Base-by-base conservation (phyloP, 495 filamentous ascomycete species). In the Cladorrhinum samala region DNA sequence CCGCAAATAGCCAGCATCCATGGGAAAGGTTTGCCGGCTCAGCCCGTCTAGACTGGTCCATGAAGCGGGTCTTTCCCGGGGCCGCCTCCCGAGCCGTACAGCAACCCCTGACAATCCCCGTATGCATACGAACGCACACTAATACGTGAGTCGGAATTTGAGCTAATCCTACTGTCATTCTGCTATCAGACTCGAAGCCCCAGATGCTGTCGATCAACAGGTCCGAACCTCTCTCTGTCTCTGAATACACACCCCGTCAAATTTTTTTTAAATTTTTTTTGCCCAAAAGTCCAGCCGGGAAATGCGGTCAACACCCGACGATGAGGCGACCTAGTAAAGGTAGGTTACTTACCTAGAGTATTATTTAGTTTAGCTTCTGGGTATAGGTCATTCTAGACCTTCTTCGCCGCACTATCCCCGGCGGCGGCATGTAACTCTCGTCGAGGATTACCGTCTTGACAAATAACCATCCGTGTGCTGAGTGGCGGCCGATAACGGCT, bases 401-500 rank as follows among this genome's bases (percentile, higher is more conserved):
- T 11, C 11, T n/a, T n/a, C n/a, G n/a, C n/a, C n/a, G n/a, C n/a
- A n/a, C n/a, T n/a, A n/a, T 33, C 27, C 11, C 27, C 6, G 11
- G 11, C 11, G 27, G 27, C 27, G 11, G 27, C 27, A 33, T 11
- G 27, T 33, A 33, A 11, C 27, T 33, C 27, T 11, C 27, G 27
- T 6, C 5, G 5, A 11, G 11, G 27, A 33, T 6, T 11, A 33
- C 11, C 27, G 5, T 6, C 6, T 6, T 6, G 27, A 33, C 27
- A 33, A 11, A 33, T 11, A 33, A 33, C 27, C 11, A 33, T 33
- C 27, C 11, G 27, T 42, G 41, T 38, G n/a, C n/a, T n/a, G n/a
- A n/a, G n/a, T 53, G 38, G 17, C 21, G 33, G 40, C 57, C 57
- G 57, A 59, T 55, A 53, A 55, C 57, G 57, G 57, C 52, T 52